Percentiles rank a stretch among this genome's conserved stretches.
These are phyloP conservation scores for Grosmannia huntii DNA, from an alignment of 2,329 filamentous ascomycete genomes.

Conservation along the genomic window DNA sequence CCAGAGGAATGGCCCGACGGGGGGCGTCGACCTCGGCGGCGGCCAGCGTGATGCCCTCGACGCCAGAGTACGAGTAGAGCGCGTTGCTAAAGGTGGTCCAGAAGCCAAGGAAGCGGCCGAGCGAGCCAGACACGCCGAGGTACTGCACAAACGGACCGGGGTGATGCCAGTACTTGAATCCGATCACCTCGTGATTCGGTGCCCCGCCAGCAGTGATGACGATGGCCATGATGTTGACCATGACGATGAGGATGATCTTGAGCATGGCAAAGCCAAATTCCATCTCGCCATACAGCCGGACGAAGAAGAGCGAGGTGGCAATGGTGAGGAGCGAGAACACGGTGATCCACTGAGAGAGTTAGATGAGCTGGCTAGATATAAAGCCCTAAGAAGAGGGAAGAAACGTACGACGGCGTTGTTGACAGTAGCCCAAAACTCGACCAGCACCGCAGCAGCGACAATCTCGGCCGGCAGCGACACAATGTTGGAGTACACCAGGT, in stretches of 20 bases:
- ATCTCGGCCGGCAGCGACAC: conserved; percentile 35
- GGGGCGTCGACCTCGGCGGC: conserved; percentile 12
- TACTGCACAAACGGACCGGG: conserved; percentile 31
- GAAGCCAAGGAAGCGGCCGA: conserved; percentile 29
- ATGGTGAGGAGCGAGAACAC: conserved; percentile 6
- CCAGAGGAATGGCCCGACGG: conserved; percentile 10
- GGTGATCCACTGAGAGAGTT: conserved; percentile 16
- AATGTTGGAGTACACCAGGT: conserved; percentile 34
- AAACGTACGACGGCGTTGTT: conserved; percentile 37
- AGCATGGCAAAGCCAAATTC: conserved; percentile 15
- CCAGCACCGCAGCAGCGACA: conserved; percentile 44
- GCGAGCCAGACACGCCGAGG: conserved; percentile 19
- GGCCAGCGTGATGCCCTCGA: conserved; percentile 35
- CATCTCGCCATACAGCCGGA: conserved; percentile 10
- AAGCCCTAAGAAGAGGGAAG: background rate
- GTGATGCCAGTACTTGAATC: conserved; percentile 13
- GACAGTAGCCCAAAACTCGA: conserved; percentile 36
- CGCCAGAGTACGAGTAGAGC: conserved; percentile 26
- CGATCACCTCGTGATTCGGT: conserved; percentile 2
- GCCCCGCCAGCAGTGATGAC: conserved; percentile 28
- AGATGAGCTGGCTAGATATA: background rate
- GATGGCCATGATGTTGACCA: conserved; percentile 37
- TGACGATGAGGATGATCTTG: conserved; percentile 35
- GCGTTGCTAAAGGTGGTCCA: conserved; percentile 26
- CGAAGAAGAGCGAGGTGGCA: conserved; percentile 5